Evolutionary conservation across 2,329 filamentous ascomycete genomes (phyloP).

Genomic region (Leptographium lundbergii): DNA sequence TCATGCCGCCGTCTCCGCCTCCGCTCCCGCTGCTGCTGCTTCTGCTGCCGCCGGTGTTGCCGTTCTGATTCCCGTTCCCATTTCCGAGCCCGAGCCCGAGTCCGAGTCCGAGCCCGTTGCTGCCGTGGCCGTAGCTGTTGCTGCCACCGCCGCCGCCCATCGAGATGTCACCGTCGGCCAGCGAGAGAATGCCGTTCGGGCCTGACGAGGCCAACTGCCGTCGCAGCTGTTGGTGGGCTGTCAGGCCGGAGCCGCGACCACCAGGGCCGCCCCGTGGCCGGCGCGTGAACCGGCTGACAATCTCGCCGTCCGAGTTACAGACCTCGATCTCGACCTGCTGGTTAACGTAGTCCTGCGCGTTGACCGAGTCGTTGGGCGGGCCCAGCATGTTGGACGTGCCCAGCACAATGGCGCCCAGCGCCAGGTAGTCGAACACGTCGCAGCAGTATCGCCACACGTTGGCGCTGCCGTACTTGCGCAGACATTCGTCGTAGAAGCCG

Average conservation of each 20-base stretch:
- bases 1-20: constrained; percentile 10
- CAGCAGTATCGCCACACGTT: constrained; percentile 98
- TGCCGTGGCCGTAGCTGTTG: neutral
- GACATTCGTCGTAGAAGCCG: constrained; percentile 94
- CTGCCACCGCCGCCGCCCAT: constrained; percentile 3
- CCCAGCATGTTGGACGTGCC: constrained; percentile 61
- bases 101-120: neutral
- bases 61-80: constrained; percentile 13
- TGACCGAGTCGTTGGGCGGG: constrained; percentile 30
- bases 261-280: constrained; percentile 29
- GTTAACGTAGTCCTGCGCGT: constrained; percentile 38
- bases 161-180: neutral
- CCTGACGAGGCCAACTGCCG: constrained; percentile 4
- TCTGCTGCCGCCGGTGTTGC: neutral
- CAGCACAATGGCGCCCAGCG: constrained; percentile 79
- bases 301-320: constrained; percentile 67
- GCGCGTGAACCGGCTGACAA: constrained; percentile 55
- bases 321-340: constrained; percentile 87
- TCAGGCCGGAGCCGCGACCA: constrained; percentile 9
- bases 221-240: constrained; percentile 14
- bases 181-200: neutral
- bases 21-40: constrained; percentile 10
- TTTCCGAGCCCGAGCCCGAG: neutral
- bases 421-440: constrained; percentile 95
- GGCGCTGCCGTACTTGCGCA: constrained; percentile 89